Evolutionary conservation across 2,329 filamentous ascomycete species (phyloP).

Genomic region (Epichloe baconii): DNA sequence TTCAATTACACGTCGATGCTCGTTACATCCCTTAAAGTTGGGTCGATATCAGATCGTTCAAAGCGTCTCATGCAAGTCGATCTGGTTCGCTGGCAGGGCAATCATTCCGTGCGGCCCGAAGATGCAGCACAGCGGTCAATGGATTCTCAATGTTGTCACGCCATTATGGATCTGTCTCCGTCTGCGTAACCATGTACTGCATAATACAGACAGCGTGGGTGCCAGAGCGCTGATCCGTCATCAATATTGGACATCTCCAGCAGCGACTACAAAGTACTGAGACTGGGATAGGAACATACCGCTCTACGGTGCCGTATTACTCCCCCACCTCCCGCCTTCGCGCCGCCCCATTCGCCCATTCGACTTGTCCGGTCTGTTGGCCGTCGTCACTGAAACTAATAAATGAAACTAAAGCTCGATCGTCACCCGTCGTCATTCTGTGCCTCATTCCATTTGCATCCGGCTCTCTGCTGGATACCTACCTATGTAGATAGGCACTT

Average conservation of each 20-base stretch:
- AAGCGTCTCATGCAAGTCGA: no score
- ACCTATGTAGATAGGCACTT: no score
- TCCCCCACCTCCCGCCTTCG: background rate
- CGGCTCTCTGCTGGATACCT: background rate
- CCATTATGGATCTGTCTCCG: background rate
- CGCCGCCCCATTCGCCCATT: background rate
- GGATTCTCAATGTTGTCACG: background rate
- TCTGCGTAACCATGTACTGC: background rate
- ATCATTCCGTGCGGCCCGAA: no score
- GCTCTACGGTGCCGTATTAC: no score
- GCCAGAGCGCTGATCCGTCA: no score
- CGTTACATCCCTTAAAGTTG: background rate
- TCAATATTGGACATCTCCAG: no score
- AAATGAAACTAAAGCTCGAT: no score
- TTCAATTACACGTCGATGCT: constrained; percentile 2
- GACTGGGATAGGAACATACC: no score
- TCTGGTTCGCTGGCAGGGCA: no score
- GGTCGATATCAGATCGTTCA: background rate
- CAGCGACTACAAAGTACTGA: no score
- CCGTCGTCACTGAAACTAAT: background rate
- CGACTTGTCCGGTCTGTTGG: background rate
- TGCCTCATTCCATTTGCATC: background rate
- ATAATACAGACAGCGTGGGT: no score
- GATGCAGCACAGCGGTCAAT: background rate
- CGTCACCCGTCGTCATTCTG: background rate